These are phyloP conservation scores for Cadophora sp. DNA, from an alignment of 2,329 filamentous ascomycete species.

Conservation along the genomic window DNA sequence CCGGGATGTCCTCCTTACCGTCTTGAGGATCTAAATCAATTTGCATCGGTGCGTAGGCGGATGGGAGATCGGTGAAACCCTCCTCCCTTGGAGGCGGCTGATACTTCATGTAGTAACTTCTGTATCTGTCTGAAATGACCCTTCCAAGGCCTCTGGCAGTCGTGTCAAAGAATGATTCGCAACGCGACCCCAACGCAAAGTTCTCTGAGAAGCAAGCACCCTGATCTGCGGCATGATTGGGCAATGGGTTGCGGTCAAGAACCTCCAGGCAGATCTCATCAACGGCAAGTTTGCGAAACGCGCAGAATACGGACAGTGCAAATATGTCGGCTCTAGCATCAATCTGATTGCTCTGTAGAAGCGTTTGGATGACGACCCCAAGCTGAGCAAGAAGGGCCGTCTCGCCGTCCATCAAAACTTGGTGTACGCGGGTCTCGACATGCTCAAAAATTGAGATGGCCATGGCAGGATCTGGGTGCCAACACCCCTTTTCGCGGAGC, in stretches of 20 bases:
- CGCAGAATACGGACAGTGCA: slow-evolving; percentile 62
- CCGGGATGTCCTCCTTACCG: slow-evolving; percentile 51
- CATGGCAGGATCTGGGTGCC: slow-evolving; percentile 44
- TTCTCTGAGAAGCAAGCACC: slow-evolving; percentile 69
- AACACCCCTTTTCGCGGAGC: slow-evolving; percentile 50
- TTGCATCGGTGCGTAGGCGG: slow-evolving; percentile 58
- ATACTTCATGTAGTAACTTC: slow-evolving; percentile 49
- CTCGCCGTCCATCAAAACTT: slow-evolving; percentile 32
- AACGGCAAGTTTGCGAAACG: slow-evolving; percentile 61
- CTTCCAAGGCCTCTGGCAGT: slow-evolving; percentile 55
- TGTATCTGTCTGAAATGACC: slow-evolving; percentile 50
- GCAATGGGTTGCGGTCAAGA: slow-evolving; percentile 65
- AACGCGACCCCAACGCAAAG: slow-evolving; percentile 67
- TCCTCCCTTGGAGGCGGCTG: slow-evolving; percentile 41
- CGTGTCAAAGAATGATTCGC: slow-evolving; percentile 67
- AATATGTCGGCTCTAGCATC: slow-evolving; percentile 61
- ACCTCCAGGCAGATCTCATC: slow-evolving; percentile 70
- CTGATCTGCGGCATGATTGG: slow-evolving; percentile 66
- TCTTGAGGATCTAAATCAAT: slow-evolving; percentile 58
- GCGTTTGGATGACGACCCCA: slow-evolving; percentile 8
- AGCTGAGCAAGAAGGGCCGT: slow-evolving; percentile 16
- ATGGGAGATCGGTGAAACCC: slow-evolving; percentile 18
- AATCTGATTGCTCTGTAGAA: slow-evolving; percentile 37
- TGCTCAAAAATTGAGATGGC: slow-evolving; percentile 50
- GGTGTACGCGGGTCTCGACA: slow-evolving; percentile 40